phyloP scores from a whole-genome alignment of 352 stramenopile species.

The Globisporangium paroecandrum region DNA sequence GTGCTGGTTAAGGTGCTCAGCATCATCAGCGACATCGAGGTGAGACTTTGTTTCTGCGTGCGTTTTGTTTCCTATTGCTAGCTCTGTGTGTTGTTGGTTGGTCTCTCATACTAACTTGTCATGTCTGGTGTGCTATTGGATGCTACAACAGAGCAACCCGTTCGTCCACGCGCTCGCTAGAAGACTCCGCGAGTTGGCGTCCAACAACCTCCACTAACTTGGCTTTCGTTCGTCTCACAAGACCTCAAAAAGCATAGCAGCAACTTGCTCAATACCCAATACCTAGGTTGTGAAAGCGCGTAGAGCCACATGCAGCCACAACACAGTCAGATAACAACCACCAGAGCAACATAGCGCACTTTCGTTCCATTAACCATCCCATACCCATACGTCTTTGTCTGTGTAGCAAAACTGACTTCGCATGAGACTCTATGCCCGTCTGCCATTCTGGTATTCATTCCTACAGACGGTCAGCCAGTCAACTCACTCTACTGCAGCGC shows the following conservation, averaged over 20 bases:
- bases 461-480: background rate
- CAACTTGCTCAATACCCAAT: background rate
- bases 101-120: slow-evolving; percentile 1
- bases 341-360: background rate
- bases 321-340: background rate
- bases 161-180: slow-evolving; percentile 72
- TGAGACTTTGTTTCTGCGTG: slow-evolving; percentile 20
- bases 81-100: background rate
- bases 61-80: background rate
- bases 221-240: background rate
- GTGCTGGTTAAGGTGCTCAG: slow-evolving; percentile 68
- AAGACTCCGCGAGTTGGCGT: slow-evolving; percentile 57
- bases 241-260: background rate
- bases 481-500: background rate
- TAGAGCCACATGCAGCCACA: background rate
- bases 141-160: slow-evolving; percentile 39
- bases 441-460: background rate
- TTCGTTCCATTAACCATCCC: background rate
- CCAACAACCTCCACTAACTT: slow-evolving; percentile 16
- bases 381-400: too few species aligned
- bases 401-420: too few species aligned
- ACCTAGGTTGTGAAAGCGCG: background rate
- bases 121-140: slow-evolving; percentile 10
- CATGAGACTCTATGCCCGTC: too few species aligned
- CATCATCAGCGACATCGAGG: slow-evolving; percentile 62